These are phyloP conservation scores for Rubroboletus pulcherrimus DNA, from an alignment of 768 basidiomycete genomes.

Conservation along the genomic window DNA sequence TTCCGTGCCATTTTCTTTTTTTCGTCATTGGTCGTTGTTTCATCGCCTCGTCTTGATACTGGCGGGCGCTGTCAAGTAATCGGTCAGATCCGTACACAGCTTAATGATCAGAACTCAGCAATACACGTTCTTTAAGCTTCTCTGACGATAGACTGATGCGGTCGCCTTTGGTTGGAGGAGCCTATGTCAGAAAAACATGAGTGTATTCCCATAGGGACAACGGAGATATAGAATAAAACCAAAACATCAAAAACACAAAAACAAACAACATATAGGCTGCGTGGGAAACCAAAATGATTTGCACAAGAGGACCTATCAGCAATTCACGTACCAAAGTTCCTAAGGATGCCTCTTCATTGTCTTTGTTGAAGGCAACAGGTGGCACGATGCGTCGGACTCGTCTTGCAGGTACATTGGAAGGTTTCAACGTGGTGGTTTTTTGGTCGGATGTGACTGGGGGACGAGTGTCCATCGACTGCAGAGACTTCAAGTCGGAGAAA, in stretches of 20 bases:
- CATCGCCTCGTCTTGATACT: not conserved
- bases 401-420: not conserved
- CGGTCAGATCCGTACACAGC: not conserved
- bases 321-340: not conserved
- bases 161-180: not conserved
- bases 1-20: too few relatives aligned
- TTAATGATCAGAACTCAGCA: not conserved
- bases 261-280: not conserved
- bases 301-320: not conserved
- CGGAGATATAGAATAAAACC: not conserved
- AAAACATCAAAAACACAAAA: not conserved
- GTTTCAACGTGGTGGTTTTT: not conserved
- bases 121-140: not conserved
- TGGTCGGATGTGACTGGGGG: too few relatives aligned
- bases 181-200: not conserved
- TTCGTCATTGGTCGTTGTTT: not conserved
- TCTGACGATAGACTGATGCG: rapidly evolving
- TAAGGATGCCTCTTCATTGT: not conserved
- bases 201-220: not conserved
- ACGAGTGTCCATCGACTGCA: not conserved
- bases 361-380: not conserved
- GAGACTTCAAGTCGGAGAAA: not conserved
- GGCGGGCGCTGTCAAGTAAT: not conserved
- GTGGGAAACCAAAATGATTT: not conserved
- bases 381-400: too few relatives aligned